These are phyloP conservation scores for Epichloe gansuensis DNA, from an alignment of 2,329 filamentous ascomycete species.

Conservation along the genomic window DNA sequence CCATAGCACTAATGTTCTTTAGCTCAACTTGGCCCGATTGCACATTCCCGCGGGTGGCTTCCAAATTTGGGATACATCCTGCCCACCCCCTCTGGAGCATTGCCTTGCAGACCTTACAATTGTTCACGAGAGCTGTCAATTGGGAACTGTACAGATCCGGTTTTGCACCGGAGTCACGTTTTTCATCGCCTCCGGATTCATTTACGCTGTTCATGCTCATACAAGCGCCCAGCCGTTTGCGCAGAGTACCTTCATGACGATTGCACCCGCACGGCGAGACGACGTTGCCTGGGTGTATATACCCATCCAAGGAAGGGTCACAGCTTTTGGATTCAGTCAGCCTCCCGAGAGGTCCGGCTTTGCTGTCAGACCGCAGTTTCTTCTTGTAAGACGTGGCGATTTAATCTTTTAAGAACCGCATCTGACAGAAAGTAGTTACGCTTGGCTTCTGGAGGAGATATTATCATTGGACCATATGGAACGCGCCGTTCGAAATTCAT, in stretches of 20 bases:
- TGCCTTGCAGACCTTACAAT: not conserved
- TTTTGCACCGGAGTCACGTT: constrained; percentile 2
- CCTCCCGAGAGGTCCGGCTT: not conserved
- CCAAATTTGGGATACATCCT: constrained; percentile 4
- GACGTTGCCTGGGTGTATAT: constrained; percentile 3
- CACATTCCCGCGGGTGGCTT: not conserved
- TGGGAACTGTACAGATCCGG: constrained; percentile 1
- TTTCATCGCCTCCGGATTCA: not conserved
- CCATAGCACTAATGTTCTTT: not conserved
- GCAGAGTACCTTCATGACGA: not conserved
- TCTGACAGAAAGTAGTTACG: constrained; percentile 3
- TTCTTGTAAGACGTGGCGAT: not conserved
- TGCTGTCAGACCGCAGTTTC: not conserved
- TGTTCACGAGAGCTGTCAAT: not conserved
- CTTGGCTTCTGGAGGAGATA: not conserved
- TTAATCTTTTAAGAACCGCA: not conserved
- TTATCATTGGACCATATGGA: not conserved
- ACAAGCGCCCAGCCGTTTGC: constrained; percentile 1
- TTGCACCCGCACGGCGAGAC: not conserved
- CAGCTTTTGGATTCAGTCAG: not conserved
- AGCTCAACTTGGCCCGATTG: constrained; percentile 2
- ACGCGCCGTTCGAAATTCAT: not conserved
- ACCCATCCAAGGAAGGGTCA: not conserved
- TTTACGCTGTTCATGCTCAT: constrained; percentile 2
- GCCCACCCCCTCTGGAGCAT: constrained; percentile 1